Evolutionary conservation across 768 basidiomycete species (phyloP), one percentile per base, ranked within the genome.

Genomic region (Panaeolus cyanescens): DNA sequence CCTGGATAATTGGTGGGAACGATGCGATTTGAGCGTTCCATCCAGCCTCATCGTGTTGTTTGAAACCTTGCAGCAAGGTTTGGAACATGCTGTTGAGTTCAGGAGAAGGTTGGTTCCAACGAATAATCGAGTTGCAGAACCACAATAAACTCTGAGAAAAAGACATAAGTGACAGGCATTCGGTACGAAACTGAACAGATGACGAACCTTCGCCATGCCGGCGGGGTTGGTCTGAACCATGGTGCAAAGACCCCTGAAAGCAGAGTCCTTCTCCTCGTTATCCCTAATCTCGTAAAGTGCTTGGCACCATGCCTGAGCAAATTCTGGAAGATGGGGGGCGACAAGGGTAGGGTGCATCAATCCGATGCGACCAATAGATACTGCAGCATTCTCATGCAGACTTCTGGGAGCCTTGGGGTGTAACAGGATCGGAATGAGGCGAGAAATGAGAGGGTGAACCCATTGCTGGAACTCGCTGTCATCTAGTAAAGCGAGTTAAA

Each of bases 231-330:
- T 87, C 75, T 96, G 93, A 62, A 99, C 94, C 34, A 98, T 88
- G 30, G 93, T 93, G 75, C 97, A 99, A 68, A 99, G 86, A 2
- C 97, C 97, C 59, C 96, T 85, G 87, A 99, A 99, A 5, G 97
- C 97, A 20, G 95, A 98, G 70, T 98, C 97, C 77, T 99, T 99
- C 80, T 99, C 97, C 68, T 99, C 96, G 69, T 99, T 99, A 70
- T 99, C 97, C 64, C 97, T 90, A 73, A 99, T 99, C 75, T 99
- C 97, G 72, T 95, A 95, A 58, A 99, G 78, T 6, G 96, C 95
- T 68, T 93, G 92, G 74, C 96, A 97, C 97, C 97, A 99, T 13
- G 92, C 88, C 73, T 93, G 92, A 4, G 95, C 95, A 74, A 99
- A 99, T 65, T 91, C 90, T 0, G 87, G 83, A 30, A 98, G 78